Evolutionary conservation across 805 yeast species (phyloP).

Genomic region (Starmerella stellata): DNA sequence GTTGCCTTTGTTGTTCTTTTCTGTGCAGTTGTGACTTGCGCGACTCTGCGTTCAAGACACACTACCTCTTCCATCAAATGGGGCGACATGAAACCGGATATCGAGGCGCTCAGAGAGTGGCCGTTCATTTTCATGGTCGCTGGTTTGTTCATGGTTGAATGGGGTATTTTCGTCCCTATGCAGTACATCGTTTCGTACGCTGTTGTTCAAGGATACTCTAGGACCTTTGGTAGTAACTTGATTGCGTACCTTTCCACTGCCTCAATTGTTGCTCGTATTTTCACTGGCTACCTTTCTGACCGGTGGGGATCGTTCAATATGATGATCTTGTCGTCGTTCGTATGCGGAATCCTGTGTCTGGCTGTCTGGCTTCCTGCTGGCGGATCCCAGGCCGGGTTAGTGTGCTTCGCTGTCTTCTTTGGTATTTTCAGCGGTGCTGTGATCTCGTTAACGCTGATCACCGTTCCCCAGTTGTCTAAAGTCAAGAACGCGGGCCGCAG

Average conservation of each 20-base stretch:
- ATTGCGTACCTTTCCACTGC: conserved; percentile 32
- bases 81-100: conserved; percentile 18
- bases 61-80: conserved; percentile 8
- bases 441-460: conserved; percentile 47
- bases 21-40: conserved; percentile 21
- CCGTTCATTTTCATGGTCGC: conserved; percentile 19
- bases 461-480: conserved; percentile 47
- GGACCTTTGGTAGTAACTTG: conserved; percentile 23
- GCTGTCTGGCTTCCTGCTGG: conserved; percentile 49
- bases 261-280: conserved; percentile 36
- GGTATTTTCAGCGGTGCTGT: conserved; percentile 38
- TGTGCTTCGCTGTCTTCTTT: conserved; percentile 31
- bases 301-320: conserved; percentile 39
- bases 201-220: conserved; percentile 29
- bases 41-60: conserved; percentile 26
- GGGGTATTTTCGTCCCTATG: conserved; percentile 33
- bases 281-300: conserved; percentile 42
- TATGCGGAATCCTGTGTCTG: conserved; percentile 33
- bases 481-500: conserved; percentile 49
- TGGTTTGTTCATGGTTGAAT: conserved; percentile 28
- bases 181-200: conserved; percentile 46
- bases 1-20: conserved; percentile 23
- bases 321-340: conserved; percentile 31
- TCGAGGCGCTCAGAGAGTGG: conserved; percentile 19
- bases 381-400: conserved; percentile 28